Evolutionary conservation across 371 early-diverging fungal species (phyloP), one percentile per base, ranked within the genome.

Genomic region (Batkoa obscura): DNA sequence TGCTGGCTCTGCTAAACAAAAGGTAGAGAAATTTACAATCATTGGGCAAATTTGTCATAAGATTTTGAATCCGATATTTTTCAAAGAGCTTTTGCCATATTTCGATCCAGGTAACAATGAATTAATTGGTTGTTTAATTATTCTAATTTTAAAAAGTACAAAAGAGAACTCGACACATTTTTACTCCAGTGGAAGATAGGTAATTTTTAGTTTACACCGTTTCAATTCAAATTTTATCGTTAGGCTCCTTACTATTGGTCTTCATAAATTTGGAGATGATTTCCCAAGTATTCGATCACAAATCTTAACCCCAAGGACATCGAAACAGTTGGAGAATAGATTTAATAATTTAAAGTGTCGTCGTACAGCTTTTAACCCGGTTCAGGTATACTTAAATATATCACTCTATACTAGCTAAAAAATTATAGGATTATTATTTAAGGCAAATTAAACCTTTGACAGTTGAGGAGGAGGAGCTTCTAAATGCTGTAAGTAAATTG

Each of bases 261-360:
- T 72, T 53, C 57, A 65, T 41, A 58, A 62, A 46, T 72, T 71
- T 61, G 72, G 72, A 1, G 72, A 71, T 31, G 66, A 69, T 39
- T 59, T 62, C 35, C 60, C 62, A 2, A 61, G 65, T 13, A 68
- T 72, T 42, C 64, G 69, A 3, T 63, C 59, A 43, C 69, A 71
- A 30, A 45, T 72, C 46, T 45, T 72, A 55, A 71, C 72, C 2
- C 63, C 65, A 51, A 69, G 66, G 55, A 66, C 72, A 0, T 59
- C 64, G 15, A 49, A 59, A 55, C 71, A 71, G 60, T 38, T 72
- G 38, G 62, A 64, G 9, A 72, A 65, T 45, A 61, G 72, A 30
- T 62, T 69, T 50, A 64, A 62, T 33, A 72, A 72, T 51, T 55
- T 66, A 43, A 67, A 65, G 38, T 64, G 66, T 0, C 55, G 70